phyloP scores from a whole-genome alignment of 73 alveolate genomes.

The Stentor roeselii region DNA sequence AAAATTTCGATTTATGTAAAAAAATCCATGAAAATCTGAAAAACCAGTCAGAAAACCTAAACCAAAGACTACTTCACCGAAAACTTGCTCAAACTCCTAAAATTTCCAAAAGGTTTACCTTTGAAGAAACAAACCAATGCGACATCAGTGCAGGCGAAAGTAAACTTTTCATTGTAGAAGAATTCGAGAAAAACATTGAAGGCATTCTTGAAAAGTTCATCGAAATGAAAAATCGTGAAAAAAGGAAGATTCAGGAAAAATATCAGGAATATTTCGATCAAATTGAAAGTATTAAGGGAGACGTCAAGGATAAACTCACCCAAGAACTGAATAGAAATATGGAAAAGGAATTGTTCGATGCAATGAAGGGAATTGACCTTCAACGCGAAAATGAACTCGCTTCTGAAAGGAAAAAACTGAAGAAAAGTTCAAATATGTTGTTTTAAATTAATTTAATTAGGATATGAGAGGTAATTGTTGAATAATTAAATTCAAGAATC shows the following conservation, averaged over 20 bases:
- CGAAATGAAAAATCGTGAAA: not conserved
- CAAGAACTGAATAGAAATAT: not conserved
- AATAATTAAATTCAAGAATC: no score
- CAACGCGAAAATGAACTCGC: constrained; percentile 5
- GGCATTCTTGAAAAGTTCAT: not conserved
- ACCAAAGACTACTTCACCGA: not conserved
- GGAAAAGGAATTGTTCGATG: not conserved
- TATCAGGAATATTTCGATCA: constrained; percentile 8
- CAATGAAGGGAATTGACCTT: not conserved
- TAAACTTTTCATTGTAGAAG: not conserved
- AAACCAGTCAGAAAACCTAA: not conserved
- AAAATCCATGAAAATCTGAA: not conserved
- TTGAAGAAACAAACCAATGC: not conserved
- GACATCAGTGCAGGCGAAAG: not conserved
- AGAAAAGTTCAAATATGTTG: not conserved
- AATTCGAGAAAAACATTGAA: not conserved
- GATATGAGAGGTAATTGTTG: no score
- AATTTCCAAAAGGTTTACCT: not conserved
- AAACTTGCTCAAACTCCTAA: not conserved
- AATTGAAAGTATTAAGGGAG: not conserved
- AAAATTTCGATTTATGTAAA: no score
- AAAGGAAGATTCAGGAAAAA: not conserved
- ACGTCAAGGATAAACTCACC: not conserved
- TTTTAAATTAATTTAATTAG: no score
- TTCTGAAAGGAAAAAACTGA: constrained; percentile 10